Evolutionary conservation across 176 grass and related monocot species (phyloP).

Genomic region (Rhynchospora breviuscula): DNA sequence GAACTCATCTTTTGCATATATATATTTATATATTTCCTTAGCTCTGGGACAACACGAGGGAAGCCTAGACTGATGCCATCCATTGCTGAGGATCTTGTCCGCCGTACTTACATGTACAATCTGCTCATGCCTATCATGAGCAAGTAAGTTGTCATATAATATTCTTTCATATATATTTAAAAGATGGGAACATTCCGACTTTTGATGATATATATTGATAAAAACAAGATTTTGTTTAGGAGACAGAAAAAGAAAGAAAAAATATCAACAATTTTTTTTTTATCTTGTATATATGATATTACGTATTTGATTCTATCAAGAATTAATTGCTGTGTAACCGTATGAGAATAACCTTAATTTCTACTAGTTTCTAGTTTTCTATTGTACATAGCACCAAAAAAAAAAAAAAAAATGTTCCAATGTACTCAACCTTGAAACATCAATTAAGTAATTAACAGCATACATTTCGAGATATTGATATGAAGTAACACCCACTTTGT

Average conservation of each 20-base stretch:
- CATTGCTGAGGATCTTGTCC: constrained; percentile 67
- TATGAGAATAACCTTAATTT: not conserved
- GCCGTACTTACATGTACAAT: constrained; percentile 64
- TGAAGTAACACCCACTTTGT: not conserved
- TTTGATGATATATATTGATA: not conserved
- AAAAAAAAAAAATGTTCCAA: not conserved
- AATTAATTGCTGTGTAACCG: not conserved
- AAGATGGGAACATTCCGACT: not conserved
- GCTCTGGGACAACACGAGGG: constrained; percentile 60
- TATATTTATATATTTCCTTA: constrained; percentile 10
- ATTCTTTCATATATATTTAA: not conserved
- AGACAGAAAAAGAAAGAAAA: not conserved
- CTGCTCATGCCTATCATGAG: constrained; percentile 80
- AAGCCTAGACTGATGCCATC: constrained; percentile 82
- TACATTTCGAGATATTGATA: not conserved
- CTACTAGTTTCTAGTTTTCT: not conserved
- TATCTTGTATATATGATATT: not conserved
- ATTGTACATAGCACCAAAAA: not conserved
- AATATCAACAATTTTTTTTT: not conserved
- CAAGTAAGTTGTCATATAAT: constrained; percentile 44
- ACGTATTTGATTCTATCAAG: not conserved
- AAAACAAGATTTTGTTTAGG: not conserved
- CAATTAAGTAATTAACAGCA: not conserved
- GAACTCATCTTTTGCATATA: not conserved
- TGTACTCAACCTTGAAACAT: too few species aligned